Evolutionary conservation across 1,284 basidiomycete species (phyloP).

Genomic region (Volvariella surrecta): DNA sequence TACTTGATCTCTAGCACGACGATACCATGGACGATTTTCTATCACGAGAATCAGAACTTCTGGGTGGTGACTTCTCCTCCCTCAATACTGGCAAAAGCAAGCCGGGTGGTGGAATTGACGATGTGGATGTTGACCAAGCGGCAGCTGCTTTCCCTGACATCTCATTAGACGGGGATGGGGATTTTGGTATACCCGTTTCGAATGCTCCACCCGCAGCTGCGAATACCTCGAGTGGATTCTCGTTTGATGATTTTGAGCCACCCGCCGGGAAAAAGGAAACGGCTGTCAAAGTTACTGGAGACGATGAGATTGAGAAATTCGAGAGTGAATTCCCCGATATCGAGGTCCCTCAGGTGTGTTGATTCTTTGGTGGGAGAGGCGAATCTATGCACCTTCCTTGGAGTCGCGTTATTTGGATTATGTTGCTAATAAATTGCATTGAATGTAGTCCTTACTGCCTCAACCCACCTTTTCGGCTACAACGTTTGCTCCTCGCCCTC

Average conservation of each 20-base stretch:
- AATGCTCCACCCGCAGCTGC: conserved; percentile 19
- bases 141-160: conserved; percentile 84
- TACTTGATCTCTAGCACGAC: neutral
- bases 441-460: conserved; percentile 18
- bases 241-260: conserved; percentile 57
- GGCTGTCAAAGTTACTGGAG: conserved; percentile 75
- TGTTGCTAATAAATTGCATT: no score
- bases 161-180: conserved; percentile 55
- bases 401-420: conserved; percentile 9
- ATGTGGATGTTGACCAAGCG: conserved; percentile 72
- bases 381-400: neutral
- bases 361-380: neutral
- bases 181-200: conserved; percentile 37
- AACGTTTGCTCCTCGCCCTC: conserved; percentile 66
- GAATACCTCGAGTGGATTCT: conserved; percentile 36
- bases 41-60: neutral
- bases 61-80: no score
- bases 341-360: conserved; percentile 45
- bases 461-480: conserved; percentile 40
- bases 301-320: conserved; percentile 86
- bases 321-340: conserved; percentile 90
- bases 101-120: conserved; percentile 23
- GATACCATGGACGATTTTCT: neutral
- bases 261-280: conserved; percentile 27
- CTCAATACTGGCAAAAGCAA: no score